Base-by-base conservation (phyloP, 169 alveolate genomes). In the Cryptosporidium meleagridis region DNA sequence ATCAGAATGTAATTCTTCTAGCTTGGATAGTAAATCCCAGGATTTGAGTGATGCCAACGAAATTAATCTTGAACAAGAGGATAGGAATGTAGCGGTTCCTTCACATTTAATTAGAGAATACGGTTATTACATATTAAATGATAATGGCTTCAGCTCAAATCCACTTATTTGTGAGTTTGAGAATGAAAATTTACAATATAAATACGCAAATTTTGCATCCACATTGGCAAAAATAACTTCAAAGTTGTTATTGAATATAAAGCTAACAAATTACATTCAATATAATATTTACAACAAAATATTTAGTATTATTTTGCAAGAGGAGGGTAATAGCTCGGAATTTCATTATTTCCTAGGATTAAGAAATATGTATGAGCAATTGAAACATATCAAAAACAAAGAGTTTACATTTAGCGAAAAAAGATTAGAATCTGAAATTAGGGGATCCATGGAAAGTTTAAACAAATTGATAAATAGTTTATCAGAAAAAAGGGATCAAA, bases 61-160 rank as follows among this genome's bases (percentile, higher is more conserved):
- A 48, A 12, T 48, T 48, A 0, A 48, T 5, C 8, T 2, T 12
- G 55, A 12, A 48, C 55, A 16, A 21, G 55, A 48, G 2, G 8
- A 23, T 14, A 48, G 21, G 23, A 1, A 5, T 69, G 14, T 0
- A 26, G 1, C 37, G 4, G 85, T 70, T 70, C 65, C 68, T 12
- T 37, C 45, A 0, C 14, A 51, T 16, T 70, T 48, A 10, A 48
- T 70, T 70, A 44, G 85, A 70, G 55, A 73, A 23, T 55, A 73
- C n/a, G 86, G 86, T 55, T 53, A 26, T 53, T 73, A 73, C 41
- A 52, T 73, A 0, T 73, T 73, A 33, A 62, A 23, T 26, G 26
- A 58, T 55, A 33, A 73, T n/a, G 70, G 70, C 8, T 59, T 33
- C 8, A 33, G 21, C 26, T 18, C 0, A 7, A n/a, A 31, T 55